Percentiles rank a stretch among this genome's conserved stretches.
These are phyloP conservation scores for Magnolia officinalis DNA, from an alignment of 164 flowering plant species.

Conservation along the genomic window DNA sequence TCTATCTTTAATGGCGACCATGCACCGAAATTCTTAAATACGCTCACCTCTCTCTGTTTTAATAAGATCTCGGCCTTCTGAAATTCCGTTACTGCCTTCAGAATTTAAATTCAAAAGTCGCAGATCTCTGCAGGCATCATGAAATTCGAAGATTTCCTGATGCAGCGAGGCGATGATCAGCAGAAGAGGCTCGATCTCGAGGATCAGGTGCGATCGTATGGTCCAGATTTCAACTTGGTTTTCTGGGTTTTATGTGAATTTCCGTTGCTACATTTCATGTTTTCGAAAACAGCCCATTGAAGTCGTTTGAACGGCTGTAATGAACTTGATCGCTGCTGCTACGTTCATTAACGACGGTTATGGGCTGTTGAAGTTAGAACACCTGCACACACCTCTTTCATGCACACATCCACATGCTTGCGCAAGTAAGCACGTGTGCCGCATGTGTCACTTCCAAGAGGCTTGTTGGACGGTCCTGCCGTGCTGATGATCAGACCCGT, in stretches of 20 bases:
- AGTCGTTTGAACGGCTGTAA: too few species aligned
- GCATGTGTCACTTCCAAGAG: too few species aligned
- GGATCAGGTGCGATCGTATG: conserved; percentile 46
- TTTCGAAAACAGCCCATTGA: too few species aligned
- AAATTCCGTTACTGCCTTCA: neutral
- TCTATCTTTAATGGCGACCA: neutral
- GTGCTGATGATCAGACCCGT: too few species aligned
- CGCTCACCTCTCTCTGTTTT: neutral
- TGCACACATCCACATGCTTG: too few species aligned
- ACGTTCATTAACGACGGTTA: too few species aligned
- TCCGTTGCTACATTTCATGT: too few species aligned
- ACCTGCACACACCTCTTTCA: too few species aligned
- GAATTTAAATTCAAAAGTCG: conserved; percentile 3
- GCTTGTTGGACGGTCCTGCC: too few species aligned
- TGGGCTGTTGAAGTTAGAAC: too few species aligned
- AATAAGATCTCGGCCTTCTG: conserved; percentile 2
- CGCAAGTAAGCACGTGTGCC: too few species aligned
- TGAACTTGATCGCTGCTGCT: too few species aligned
- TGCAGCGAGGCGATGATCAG: conserved; percentile 43
- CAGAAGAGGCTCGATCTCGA: conserved; percentile 41
- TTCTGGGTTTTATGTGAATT: neutral
- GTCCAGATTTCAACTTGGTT: neutral
- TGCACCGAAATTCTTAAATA: neutral
- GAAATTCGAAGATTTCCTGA: conserved; percentile 75
- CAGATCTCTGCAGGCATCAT: conserved; percentile 20